Evolutionary conservation across 345 rosid genomes (phyloP), one percentile per base, ranked within the genome.

Genomic region (Eutrema yunnanense): DNA sequence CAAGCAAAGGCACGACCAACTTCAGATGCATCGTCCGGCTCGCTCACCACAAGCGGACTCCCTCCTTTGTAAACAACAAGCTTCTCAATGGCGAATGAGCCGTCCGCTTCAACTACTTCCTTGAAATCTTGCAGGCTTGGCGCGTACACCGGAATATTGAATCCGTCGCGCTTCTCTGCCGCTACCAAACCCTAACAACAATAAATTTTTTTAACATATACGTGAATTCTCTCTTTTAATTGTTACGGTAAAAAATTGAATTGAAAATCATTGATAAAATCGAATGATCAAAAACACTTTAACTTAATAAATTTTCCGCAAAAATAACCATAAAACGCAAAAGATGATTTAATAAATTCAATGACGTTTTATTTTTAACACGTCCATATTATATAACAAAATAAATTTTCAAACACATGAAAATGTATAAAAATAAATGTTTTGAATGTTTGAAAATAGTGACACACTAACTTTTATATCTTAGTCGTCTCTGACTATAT

Each of bases 131-230:
- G 93, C 37, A 86, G 73, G 78, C 92, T 94, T 10, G 98, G 84
- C 7, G 98, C 98, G 68, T 89, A 94, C 44, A 94, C 96, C 1
- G 98, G 98, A 32, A 94, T 88, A 80, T 94, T 94, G 87, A 94
- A 94, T 37, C 51, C 64, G 74, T 94, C 98, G 0, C 97, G 86
- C 74, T 86, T 89, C 73, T 89, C 98, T 1, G 72, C 83, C 5
- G 80, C 76, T 22, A 94, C 81, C 6, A 91, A 66, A 5, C 97
- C 93, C 98, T 94, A 33, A 8, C 32, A 6, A 26, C 0, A 57
- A 9, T 12, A 13, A 33, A 3, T 19, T 27, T 41, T 26, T 61
- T 32, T 54, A 4, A 49, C 50, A 42, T 61, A 22, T 9, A 58
- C 30, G 11, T 41, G 36, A 14, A 56, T 56, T 56, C 29, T 34